Percentiles rank a stretch among this genome's conserved stretches.
Conservation (phyloP, 352 stramenopile species). For the Pilasporangium apinafurcum region DNA sequence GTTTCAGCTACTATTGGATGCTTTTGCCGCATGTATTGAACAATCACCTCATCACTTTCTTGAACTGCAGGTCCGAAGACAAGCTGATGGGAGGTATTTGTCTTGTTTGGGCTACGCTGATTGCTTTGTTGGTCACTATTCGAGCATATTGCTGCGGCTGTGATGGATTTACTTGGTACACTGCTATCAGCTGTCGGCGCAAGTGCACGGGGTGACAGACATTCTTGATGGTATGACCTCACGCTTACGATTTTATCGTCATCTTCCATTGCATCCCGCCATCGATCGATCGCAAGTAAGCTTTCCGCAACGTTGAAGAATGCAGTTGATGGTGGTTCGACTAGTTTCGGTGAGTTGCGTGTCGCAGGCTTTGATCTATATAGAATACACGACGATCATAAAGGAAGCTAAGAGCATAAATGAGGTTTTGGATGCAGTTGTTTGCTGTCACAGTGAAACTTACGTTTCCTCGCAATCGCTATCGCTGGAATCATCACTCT, state of each 20-base stretch:
- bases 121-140: not conserved
- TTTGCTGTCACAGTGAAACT: too few species aligned
- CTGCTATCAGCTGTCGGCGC: too few species aligned
- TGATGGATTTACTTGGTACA: too few species aligned
- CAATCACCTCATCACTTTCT: slow-evolving; percentile 33
- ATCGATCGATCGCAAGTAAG: slow-evolving; percentile 65
- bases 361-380: not conserved
- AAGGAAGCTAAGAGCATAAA: too few species aligned
- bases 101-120: not conserved
- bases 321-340: slow-evolving; percentile 10
- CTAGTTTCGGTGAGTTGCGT: slow-evolving; percentile 7
- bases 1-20: slow-evolving; percentile 28
- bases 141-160: not conserved
- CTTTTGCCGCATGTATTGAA: slow-evolving; percentile 47
- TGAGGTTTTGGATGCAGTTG: too few species aligned
- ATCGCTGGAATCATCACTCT: slow-evolving; percentile 15
- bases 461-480: slow-evolving; percentile 61
- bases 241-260: slow-evolving; percentile 24
- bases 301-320: slow-evolving; percentile 77
- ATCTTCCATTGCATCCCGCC: slow-evolving; percentile 60
- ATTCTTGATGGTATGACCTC: slow-evolving; percentile 21
- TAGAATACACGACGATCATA: not conserved
- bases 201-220: slow-evolving; percentile 11
- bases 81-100: slow-evolving; percentile 5
- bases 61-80: slow-evolving; percentile 32